These are phyloP conservation scores for Pestalotiopsis sp. DNA, from an alignment of 2,329 filamentous ascomycete genomes.

Conservation along the genomic window DNA sequence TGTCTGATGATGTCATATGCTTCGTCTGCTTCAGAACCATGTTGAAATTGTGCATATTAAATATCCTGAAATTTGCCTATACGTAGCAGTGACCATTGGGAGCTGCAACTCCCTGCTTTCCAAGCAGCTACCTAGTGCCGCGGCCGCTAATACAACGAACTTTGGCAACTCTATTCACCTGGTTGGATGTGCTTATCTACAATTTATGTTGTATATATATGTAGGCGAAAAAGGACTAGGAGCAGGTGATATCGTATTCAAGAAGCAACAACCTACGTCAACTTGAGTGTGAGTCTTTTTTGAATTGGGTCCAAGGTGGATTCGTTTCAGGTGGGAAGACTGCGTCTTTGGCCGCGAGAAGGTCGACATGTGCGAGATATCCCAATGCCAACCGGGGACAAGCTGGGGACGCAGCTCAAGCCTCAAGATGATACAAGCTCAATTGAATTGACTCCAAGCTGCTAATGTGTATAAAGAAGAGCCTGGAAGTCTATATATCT, in stretches of 20 bases:
- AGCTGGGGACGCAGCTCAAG: background rate
- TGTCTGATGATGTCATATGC: background rate
- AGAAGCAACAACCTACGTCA: background rate
- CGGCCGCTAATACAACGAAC: background rate
- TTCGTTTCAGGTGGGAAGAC: constrained; percentile 1
- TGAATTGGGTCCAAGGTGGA: background rate
- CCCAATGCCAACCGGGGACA: background rate
- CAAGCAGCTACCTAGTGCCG: background rate
- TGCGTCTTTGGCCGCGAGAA: background rate
- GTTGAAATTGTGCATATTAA: background rate
- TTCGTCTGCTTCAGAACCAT: background rate
- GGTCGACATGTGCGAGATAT: background rate
- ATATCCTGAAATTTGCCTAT: background rate
- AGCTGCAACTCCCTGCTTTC: background rate
- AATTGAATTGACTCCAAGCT: background rate
- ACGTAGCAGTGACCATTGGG: background rate
- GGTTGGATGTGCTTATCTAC: no score
- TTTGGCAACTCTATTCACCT: background rate
- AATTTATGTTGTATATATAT: no score
- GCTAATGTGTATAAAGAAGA: background rate
- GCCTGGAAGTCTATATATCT: background rate
- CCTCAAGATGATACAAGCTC: background rate
- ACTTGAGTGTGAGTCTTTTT: background rate
- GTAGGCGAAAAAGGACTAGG: no score
- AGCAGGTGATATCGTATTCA: background rate